Conservation (phyloP, 169 alveolate genomes). For the Ichthyophthirius multifiliis region DNA sequence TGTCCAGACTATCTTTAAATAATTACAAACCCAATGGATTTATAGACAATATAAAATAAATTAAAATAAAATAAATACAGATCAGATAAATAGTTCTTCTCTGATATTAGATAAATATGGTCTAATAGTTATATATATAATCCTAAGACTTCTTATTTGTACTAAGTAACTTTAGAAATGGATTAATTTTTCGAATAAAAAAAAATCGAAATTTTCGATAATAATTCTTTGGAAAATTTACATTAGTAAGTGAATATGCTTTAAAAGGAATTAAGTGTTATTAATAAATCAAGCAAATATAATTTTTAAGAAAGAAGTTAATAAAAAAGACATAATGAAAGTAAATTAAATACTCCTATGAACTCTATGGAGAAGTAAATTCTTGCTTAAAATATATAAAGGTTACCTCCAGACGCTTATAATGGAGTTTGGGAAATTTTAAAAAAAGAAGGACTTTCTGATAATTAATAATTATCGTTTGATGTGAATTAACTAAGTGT, state of each 20-base stretch:
- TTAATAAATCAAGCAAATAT: too few species aligned
- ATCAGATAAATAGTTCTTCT: constrained; percentile 26
- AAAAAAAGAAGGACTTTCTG: constrained; percentile 17
- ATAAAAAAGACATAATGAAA: too few species aligned
- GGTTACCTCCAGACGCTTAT: constrained; percentile 34
- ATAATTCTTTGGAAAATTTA: too few species aligned
- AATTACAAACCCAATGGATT: constrained; percentile 74
- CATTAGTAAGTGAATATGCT: too few species aligned
- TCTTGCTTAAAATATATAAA: constrained; percentile 39
- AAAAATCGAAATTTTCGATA: too few species aligned
- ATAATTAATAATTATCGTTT: constrained; percentile 6
- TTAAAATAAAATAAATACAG: constrained; percentile 31
- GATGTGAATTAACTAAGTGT: constrained; percentile 35
- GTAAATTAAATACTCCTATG: constrained; percentile 46
- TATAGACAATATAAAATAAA: constrained; percentile 48
- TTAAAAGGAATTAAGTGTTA: too few species aligned
- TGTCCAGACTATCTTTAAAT: constrained; percentile 74
- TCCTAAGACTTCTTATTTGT: constrained; percentile 22
- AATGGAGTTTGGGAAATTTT: constrained; percentile 48
- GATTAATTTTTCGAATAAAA: too few species aligned
- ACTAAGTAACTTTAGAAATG: constrained; percentile 47
- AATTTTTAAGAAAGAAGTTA: too few species aligned
- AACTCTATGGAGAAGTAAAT: constrained; percentile 37
- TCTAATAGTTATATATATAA: constrained; percentile 40
- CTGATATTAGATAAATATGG: constrained; percentile 59